Percentiles rank a stretch among this genome's conserved stretches.
Evolutionary conservation across 441 rosid species (phyloP).

Genomic region (Adansonia rubrostipa): DNA sequence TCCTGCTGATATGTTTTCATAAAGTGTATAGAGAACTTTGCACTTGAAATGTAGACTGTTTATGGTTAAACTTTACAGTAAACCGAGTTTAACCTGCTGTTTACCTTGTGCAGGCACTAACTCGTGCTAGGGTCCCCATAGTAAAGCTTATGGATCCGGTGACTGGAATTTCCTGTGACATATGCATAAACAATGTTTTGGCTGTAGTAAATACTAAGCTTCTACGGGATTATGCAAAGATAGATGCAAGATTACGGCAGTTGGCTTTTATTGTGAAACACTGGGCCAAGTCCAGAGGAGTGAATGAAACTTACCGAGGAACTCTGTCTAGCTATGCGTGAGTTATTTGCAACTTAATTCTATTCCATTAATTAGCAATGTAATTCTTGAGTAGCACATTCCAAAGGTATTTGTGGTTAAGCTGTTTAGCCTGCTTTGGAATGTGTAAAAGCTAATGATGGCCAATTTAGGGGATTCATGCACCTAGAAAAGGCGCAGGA

Average conservation of each 20-base stretch:
- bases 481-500: not conserved
- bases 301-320: conserved; percentile 93
- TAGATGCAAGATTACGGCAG: conserved; percentile 83
- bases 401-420: conserved; percentile 8
- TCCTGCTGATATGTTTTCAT: not conserved
- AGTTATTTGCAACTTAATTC: conserved; percentile 47
- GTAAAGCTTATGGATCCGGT: conserved; percentile 96
- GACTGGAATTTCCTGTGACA: conserved; percentile 91
- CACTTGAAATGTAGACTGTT: not conserved
- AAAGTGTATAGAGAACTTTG: not conserved
- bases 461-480: conserved; percentile 9
- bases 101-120: conserved; percentile 61
- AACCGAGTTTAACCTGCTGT: not conserved
- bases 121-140: conserved; percentile 94
- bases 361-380: not conserved
- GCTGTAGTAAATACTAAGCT: conserved; percentile 98
- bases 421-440: not conserved
- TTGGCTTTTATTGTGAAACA: conserved; percentile 89
- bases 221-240: conserved; percentile 73
- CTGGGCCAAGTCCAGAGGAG: conserved; percentile 96
- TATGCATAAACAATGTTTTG: conserved; percentile 87
- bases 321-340: conserved; percentile 97
- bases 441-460: not conserved
- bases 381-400: not conserved
- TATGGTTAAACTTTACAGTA: not conserved